phyloP scores from a whole-genome alignment of 495 filamentous ascomycete species.

The Podospora comata region DNA sequence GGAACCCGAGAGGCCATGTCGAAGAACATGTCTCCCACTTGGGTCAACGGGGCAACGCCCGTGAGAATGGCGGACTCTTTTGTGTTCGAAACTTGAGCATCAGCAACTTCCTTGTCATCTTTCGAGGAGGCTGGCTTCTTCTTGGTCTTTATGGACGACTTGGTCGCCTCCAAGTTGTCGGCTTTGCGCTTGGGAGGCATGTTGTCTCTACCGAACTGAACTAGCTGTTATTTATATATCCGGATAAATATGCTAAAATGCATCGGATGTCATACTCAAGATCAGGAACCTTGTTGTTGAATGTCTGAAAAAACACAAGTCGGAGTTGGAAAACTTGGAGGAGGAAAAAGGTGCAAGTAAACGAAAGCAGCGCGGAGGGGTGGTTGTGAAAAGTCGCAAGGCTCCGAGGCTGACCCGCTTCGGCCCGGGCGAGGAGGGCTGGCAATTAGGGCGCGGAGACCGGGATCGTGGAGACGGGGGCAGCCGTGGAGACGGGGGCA shows the following conservation, averaged over 20 bases:
- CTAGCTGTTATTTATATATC: too few relatives aligned
- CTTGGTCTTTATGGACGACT: not conserved
- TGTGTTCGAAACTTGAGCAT: not conserved
- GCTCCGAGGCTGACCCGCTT: not conserved
- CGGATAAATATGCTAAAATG: too few relatives aligned
- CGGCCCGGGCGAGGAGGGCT: not conserved
- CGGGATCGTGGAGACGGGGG: too few relatives aligned
- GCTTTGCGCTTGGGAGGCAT: not conserved
- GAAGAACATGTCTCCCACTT: slow-evolving; percentile 31
- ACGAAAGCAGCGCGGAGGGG: not conserved
- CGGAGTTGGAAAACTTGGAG: too few relatives aligned
- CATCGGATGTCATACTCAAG: too few relatives aligned
- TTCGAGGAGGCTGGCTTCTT: not conserved
- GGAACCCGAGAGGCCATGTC: slow-evolving; percentile 27
- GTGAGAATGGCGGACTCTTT: slow-evolving; percentile 7
- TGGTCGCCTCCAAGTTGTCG: not conserved
- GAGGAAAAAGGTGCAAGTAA: not conserved
- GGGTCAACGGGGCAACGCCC: slow-evolving; percentile 26
- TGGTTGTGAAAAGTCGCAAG: not conserved
- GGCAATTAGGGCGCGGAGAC: not conserved
- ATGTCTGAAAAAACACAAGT: too few relatives aligned
- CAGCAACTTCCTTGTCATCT: not conserved
- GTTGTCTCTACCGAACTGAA: not conserved
- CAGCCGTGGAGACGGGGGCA: too few relatives aligned
- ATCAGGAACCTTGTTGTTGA: too few relatives aligned